These are phyloP conservation scores for Hydnomerulius pinastri DNA, from an alignment of 768 basidiomycete genomes.

Conservation along the genomic window DNA sequence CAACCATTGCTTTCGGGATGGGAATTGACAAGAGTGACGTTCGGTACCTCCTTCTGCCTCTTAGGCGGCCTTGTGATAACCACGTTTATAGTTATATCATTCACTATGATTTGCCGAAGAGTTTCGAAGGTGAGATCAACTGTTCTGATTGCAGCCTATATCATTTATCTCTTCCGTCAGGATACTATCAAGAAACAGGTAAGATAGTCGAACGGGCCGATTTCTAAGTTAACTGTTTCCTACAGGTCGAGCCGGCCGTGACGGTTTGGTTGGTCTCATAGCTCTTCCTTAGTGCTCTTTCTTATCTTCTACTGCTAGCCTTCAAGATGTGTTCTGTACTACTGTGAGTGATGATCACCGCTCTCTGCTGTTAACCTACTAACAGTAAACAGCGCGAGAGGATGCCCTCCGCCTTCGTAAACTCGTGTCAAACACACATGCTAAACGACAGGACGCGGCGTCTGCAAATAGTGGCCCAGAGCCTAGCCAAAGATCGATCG, in stretches of 20 bases:
- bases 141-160: not conserved
- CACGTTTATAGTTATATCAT: constrained; percentile 61
- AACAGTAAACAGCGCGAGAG: constrained; percentile 60
- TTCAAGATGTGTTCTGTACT: constrained; percentile 80
- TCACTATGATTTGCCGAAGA: constrained; percentile 81
- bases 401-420: constrained; percentile 59
- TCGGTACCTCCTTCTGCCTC: constrained; percentile 39
- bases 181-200: constrained; percentile 90
- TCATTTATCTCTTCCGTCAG: constrained; percentile 37
- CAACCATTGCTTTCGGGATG: constrained; percentile 84
- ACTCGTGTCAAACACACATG: constrained; percentile 49
- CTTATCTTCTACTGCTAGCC: constrained; percentile 44
- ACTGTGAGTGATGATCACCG: constrained; percentile 50
- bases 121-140: constrained; percentile 64
- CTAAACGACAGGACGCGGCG: constrained; percentile 45
- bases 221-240: constrained; percentile 5
- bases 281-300: not conserved
- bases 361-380: not conserved
- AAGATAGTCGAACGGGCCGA: constrained; percentile 10
- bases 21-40: constrained; percentile 86
- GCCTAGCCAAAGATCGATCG: constrained; percentile 66
- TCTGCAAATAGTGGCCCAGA: constrained; percentile 50
- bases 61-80: not conserved
- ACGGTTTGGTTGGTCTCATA: constrained; percentile 57
- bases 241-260: constrained; percentile 76